Evolutionary conservation across 768 basidiomycete genomes (phyloP), one percentile per base, ranked within the genome.

Genomic region (Rhodosporidiobolus odoratus): DNA sequence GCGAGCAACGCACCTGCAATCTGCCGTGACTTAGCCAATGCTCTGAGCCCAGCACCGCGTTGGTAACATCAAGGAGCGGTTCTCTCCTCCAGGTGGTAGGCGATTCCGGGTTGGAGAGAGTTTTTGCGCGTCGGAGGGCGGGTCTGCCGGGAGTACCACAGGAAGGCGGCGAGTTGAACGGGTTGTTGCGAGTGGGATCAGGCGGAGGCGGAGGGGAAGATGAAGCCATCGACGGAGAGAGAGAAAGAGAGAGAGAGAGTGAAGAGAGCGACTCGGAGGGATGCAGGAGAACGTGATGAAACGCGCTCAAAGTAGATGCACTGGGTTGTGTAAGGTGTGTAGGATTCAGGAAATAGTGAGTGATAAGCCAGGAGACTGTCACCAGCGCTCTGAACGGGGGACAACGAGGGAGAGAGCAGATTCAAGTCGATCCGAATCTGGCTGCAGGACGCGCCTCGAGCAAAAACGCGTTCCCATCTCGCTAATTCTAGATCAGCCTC

Each of bases 11-110:
- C 38, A 71, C 69, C 38, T 54, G 50, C 53, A 71, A 34, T 40
- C 65, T 60, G 37, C 45, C 27, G 4, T 34, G n/a, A n/a, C 25
- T 35, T 37, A 37, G 9, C 38, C 32, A 1, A n/a, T 35, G 8
- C 21, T 9, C 62, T 15, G 45, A 21, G 5, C 40, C 52, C 21
- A 72, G 50, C 30, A 67, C 66, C 40, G 10, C 27, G 41, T 72
- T 72, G 30, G 71, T 72, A 40, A 72, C 66, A 53, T 72, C 71
- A 15, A 40, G 12, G 35, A 72, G 58, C 8, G 66, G 66, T 8
- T 68, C 71, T 16, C 71, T 30, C 37, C 66, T 41, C 71, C 71
- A 72, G 16, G 53, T 59, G 7, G 58, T 41, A 7, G 66, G 61
- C 23, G 41, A 53, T 25, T 72, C 71, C 1, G 71, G 66, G 52